These are phyloP conservation scores for Pterothamnion heteromorphum DNA, from an alignment of 31 red algal genomes.

Conservation along the genomic window DNA sequence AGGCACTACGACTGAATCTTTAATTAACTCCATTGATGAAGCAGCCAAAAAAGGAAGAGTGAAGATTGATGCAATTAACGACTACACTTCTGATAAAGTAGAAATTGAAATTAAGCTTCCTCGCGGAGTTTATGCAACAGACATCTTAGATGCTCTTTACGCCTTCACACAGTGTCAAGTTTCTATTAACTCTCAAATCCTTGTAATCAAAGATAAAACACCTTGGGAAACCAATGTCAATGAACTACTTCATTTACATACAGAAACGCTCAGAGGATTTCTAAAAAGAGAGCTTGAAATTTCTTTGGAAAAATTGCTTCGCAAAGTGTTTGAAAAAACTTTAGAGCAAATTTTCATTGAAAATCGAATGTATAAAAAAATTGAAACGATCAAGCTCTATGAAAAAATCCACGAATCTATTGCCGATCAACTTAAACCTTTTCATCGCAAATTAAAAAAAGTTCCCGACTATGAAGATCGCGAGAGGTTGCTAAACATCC, in stretches of 20 bases:
- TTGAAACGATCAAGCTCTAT: not conserved
- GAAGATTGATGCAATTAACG: constrained; percentile 17
- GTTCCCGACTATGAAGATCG: not conserved
- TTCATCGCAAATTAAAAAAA: not conserved
- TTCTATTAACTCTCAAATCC: not conserved
- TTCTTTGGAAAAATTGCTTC: not conserved
- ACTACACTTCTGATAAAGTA: constrained; percentile 9
- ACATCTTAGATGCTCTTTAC: constrained; percentile 15
- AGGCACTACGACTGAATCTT: constrained; percentile 15
- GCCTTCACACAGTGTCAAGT: constrained; percentile 22
- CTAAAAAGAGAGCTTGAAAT: constrained; percentile 20
- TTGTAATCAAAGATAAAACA: constrained; percentile 12
- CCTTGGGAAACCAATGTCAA: not conserved
- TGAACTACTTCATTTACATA: not conserved
- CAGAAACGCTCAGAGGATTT: not conserved
- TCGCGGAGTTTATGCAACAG: not conserved
- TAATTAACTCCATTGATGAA: not conserved
- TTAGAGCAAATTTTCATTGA: constrained; percentile 34
- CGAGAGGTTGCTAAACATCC: not conserved
- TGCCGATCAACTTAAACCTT: not conserved
- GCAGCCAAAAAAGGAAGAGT: constrained; percentile 12
- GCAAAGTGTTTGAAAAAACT: not conserved
- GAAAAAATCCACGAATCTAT: not conserved
- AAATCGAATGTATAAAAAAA: constrained; percentile 29
- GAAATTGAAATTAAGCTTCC: constrained; percentile 10